Evolutionary conservation across 2,329 filamentous ascomycete genomes (phyloP).

Genomic region (Mariannaea elegans): DNA sequence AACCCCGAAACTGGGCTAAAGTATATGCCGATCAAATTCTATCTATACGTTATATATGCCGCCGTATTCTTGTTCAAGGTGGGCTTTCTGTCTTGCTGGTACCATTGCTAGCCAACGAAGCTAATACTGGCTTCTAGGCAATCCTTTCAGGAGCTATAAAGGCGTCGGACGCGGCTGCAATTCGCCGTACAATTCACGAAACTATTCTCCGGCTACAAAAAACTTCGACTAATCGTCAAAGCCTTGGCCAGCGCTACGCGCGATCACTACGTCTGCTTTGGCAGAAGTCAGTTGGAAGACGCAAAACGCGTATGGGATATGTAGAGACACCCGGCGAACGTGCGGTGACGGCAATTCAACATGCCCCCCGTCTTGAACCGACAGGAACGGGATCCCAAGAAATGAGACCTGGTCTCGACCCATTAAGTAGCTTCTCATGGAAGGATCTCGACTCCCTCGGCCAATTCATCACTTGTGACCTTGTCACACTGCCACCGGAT

Average conservation of each 20-base stretch:
- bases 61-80: conserved; percentile 74
- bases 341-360: neutral
- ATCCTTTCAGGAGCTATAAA: conserved; percentile 67
- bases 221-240: conserved; percentile 65
- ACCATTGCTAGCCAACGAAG: neutral
- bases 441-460: conserved; percentile 67
- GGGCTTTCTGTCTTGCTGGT: neutral
- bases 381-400: conserved; percentile 1
- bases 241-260: conserved; percentile 69
- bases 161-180: conserved; percentile 61
- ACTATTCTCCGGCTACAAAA: conserved; percentile 68
- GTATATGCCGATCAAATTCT: conserved; percentile 72
- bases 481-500: neutral
- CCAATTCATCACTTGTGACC: conserved; percentile 52
- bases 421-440: conserved; percentile 68
- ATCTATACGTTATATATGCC: conserved; percentile 69
- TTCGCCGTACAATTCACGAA: conserved; percentile 65
- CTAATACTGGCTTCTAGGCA: conserved; percentile 47
- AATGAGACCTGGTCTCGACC: conserved; percentile 50
- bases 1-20: conserved; percentile 66
- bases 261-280: conserved; percentile 68
- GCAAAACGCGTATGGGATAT: neutral
- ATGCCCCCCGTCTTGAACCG: neutral
- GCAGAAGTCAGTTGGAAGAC: conserved; percentile 50
- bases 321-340: conserved; percentile 11